Evolutionary conservation across 305 asterid genomes (phyloP).

Genomic region (Fraxinus velutina): DNA sequence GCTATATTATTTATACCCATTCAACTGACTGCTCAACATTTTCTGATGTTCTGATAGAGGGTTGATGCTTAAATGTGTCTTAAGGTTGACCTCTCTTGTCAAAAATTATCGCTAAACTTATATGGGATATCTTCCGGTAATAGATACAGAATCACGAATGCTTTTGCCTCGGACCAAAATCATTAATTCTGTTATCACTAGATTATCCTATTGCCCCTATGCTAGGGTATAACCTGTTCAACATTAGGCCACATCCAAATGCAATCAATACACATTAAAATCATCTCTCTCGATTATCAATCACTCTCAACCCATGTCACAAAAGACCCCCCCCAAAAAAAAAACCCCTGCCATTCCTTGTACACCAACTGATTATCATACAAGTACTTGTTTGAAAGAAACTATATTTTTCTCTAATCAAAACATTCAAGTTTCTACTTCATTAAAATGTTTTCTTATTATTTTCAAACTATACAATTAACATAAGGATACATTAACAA

Average conservation of each 20-base stretch:
- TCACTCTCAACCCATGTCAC: neutral
- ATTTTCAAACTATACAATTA: neutral
- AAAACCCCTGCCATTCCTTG: neutral
- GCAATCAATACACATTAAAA: neutral
- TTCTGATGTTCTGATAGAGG: neutral
- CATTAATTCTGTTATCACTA: neutral
- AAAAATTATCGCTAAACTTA: neutral
- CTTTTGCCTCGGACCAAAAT: neutral
- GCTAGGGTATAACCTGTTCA: neutral
- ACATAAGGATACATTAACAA: neutral
- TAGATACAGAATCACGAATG: neutral
- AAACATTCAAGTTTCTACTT: neutral
- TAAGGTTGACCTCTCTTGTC: neutral
- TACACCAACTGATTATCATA: neutral
- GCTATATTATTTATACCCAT: neutral
- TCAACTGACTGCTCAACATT: neutral
- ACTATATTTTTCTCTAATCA: neutral
- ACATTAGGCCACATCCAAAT: neutral
- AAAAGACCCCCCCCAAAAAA: too few species aligned
- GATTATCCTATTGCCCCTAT: neutral
- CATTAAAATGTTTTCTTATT: neutral
- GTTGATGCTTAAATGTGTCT: neutral
- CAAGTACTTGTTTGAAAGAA: neutral
- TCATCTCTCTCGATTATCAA: neutral
- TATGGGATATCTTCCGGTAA: neutral